Percentiles rank a stretch among this genome's conserved stretches.
These are phyloP conservation scores for Avicennia marina DNA, from an alignment of 257 asterid genomes.

Conservation along the genomic window DNA sequence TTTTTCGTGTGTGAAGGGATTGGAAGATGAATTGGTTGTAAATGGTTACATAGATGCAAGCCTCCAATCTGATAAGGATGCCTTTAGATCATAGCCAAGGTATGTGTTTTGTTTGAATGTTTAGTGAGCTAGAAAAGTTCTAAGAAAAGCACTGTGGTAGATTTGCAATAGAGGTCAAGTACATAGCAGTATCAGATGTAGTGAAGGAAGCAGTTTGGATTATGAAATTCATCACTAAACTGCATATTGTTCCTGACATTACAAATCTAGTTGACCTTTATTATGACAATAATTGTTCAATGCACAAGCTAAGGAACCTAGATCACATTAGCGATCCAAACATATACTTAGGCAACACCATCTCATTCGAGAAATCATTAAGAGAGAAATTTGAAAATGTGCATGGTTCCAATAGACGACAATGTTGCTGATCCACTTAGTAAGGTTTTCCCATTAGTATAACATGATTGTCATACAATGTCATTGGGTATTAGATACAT, in stretches of 20 bases:
- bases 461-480: background rate
- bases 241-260: background rate
- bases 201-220: too few species aligned
- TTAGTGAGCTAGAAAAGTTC: background rate
- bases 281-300: background rate
- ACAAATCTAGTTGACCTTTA: background rate
- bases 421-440: background rate
- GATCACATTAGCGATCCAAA: background rate
- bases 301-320: background rate
- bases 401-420: background rate
- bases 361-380: background rate
- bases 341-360: background rate
- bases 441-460: background rate
- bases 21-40: too few species aligned
- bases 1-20: background rate
- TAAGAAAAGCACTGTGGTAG: background rate
- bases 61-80: background rate
- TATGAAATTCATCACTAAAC: background rate
- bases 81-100: background rate
- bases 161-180: background rate
- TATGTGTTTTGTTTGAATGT: background rate
- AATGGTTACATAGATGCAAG: background rate
- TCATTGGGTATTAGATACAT: background rate
- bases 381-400: background rate
- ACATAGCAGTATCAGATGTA: background rate